Evolutionary conservation across 371 early-diverging fungal genomes (phyloP).

Genomic region (Caulochytrium protostelioides): DNA sequence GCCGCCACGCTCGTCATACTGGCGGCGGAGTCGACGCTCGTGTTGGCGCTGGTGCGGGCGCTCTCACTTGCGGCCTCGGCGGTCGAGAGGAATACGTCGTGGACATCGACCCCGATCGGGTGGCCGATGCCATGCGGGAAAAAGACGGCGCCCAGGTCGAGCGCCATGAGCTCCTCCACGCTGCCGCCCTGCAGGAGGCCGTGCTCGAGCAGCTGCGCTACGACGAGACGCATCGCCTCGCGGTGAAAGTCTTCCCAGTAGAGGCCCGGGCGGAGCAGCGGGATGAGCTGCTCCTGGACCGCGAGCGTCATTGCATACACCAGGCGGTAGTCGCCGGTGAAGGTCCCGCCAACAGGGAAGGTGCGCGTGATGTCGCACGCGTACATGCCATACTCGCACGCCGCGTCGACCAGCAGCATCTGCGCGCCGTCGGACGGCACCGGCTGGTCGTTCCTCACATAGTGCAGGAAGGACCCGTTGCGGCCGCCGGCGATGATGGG

Average conservation of each 20-base stretch:
- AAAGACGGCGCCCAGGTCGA: slow-evolving; percentile 59
- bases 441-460: slow-evolving; percentile 44
- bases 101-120: too few species aligned
- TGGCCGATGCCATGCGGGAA: slow-evolving; percentile 70
- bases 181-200: too few species aligned
- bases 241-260: slow-evolving; percentile 78
- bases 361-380: slow-evolving; percentile 80
- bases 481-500: slow-evolving; percentile 65
- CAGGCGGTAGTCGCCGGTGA: slow-evolving; percentile 43
- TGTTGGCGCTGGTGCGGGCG: too few species aligned
- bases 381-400: slow-evolving; percentile 58
- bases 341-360: slow-evolving; percentile 66
- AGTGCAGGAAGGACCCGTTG: slow-evolving; percentile 64
- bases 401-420: slow-evolving; percentile 69
- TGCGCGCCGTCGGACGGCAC: slow-evolving; percentile 24
- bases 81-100: too few species aligned
- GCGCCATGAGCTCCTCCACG: slow-evolving; percentile 36
- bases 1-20: too few species aligned
- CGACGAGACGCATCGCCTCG: slow-evolving; percentile 43
- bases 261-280: too few species aligned
- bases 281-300: slow-evolving; percentile 72
- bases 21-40: too few species aligned
- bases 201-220: slow-evolving; percentile 43
- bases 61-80: too few species aligned
- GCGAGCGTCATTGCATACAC: slow-evolving; percentile 64